Conservation (phyloP, 176 grass and related monocot genomes). For the Chrysopogon serrulatus region DNA sequence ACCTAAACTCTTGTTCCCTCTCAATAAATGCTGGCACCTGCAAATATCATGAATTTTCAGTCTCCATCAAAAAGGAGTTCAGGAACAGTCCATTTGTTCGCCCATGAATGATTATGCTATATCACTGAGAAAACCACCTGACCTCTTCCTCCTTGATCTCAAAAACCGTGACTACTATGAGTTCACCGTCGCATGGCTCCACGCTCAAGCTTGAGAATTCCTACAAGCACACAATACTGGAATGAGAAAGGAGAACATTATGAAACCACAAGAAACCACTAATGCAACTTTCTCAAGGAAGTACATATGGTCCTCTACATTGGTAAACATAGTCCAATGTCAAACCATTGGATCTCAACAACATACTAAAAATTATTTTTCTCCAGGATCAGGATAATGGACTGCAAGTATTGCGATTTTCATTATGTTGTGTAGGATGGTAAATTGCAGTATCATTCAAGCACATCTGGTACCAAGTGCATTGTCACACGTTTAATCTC, state of each 20-base stretch:
- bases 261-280: neutral
- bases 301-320: neutral
- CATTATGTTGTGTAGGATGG: neutral
- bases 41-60: constrained; percentile 9
- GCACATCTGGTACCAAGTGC: neutral
- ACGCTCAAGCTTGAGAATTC: constrained; percentile 91
- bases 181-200: constrained; percentile 57
- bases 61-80: neutral
- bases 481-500: too few relatives aligned
- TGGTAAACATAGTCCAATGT: neutral
- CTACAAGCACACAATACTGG: constrained; percentile 34
- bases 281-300: neutral
- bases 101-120: neutral
- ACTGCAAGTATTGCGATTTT: neutral
- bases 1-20: constrained; percentile 91
- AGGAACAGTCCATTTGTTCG: neutral
- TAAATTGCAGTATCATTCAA: neutral
- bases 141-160: constrained; percentile 86
- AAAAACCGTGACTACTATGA: constrained; percentile 77
- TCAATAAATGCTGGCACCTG: constrained; percentile 90
- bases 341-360: neutral
- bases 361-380: neutral
- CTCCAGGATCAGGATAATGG: neutral
- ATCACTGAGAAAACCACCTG: neutral
- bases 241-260: constrained; percentile 14